Base-by-base conservation (phyloP, 768 basidiomycete species). In the Kwoniella heveanensis region DNA sequence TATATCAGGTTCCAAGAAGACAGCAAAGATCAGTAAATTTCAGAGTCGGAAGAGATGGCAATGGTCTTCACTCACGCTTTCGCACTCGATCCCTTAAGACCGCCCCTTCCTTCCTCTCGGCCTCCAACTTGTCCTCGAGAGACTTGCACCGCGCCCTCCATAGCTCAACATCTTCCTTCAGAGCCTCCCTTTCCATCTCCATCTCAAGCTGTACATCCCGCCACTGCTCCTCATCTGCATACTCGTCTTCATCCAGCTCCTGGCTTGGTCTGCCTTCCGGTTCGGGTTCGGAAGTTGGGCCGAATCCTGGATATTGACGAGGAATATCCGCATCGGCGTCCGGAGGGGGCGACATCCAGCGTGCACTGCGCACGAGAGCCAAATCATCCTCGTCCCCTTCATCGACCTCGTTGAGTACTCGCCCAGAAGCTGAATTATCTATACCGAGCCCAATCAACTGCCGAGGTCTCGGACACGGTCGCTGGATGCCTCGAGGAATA, bases 121-220 rank as follows among this genome's bases (percentile, higher is more conserved):
- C 81, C 46, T 83, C 82, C 24, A 87, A 80, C 68, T 88, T 87
- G 59, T 85, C 87, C 70, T 95, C 90, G 70, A 91, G 83, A 72
- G 90, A 88, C 15, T 83, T 83, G 51, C 92, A 89, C 24, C 93
- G 84, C 32, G 80, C 83, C 65, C 90, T 84, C 91, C 92, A 95
- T 0, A 89, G 90, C 68, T 92, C 89, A 0, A 92, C 87, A 78
- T 97, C 93, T 55, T 87, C 86, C 77, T 88, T 88, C 54, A 97
- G 83, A 62, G 92, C 89, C 72, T 98, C 94, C 29, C 94, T 84
- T 80, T 97, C 93, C 13, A 88, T 84, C 77, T 92, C 92, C 62
- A 71, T 30, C 29, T 77, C 75, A 6, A 76, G 63, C 17, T 64
- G 62, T 2, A 56, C 56, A 36, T 64, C 62, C 24, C 55, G 30